Evolutionary conservation across 2,329 filamentous ascomycete species (phyloP).

Genomic region (Fusarium floridanum): DNA sequence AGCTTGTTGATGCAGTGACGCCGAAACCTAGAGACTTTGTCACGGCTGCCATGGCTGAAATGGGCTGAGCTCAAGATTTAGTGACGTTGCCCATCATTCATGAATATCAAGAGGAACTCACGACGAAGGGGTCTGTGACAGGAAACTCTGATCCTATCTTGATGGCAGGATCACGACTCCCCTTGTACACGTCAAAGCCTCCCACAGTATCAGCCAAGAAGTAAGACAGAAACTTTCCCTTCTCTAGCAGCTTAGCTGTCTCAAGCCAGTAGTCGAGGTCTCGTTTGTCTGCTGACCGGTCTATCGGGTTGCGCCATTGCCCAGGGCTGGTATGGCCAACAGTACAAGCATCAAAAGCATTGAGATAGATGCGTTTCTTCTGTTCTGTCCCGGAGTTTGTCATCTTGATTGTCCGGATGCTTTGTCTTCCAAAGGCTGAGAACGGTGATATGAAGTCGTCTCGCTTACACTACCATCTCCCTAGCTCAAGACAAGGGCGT

Average conservation of each 20-base stretch:
- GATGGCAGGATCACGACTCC: conserved; percentile 59
- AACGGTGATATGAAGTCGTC: not conserved
- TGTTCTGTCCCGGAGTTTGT: not conserved
- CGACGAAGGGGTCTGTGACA: conserved; percentile 69
- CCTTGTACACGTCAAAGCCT: conserved; percentile 24
- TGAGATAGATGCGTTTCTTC: conserved; percentile 30
- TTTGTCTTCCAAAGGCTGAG: not conserved
- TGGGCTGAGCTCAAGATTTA: conserved; percentile 24
- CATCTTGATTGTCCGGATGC: not conserved
- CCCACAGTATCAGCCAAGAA: conserved; percentile 70
- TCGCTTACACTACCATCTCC: not conserved
- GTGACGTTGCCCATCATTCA: too few relatives aligned
- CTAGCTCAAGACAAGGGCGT: not conserved
- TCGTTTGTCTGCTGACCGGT: conserved; percentile 11
- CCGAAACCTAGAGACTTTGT: conserved; percentile 74
- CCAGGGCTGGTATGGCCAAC: conserved; percentile 29
- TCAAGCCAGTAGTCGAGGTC: conserved; percentile 72
- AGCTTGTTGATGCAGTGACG: conserved; percentile 70
- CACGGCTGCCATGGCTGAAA: conserved; percentile 74
- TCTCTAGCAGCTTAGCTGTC: conserved; percentile 70
- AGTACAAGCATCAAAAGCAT: conserved; percentile 27
- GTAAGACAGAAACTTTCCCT: conserved; percentile 71
- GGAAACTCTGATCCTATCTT: conserved; percentile 66
- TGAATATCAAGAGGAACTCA: conserved; percentile 39
- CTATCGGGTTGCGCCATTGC: conserved; percentile 29